Conservation (phyloP, 139 green algal genomes). For the Volvox africanus region DNA sequence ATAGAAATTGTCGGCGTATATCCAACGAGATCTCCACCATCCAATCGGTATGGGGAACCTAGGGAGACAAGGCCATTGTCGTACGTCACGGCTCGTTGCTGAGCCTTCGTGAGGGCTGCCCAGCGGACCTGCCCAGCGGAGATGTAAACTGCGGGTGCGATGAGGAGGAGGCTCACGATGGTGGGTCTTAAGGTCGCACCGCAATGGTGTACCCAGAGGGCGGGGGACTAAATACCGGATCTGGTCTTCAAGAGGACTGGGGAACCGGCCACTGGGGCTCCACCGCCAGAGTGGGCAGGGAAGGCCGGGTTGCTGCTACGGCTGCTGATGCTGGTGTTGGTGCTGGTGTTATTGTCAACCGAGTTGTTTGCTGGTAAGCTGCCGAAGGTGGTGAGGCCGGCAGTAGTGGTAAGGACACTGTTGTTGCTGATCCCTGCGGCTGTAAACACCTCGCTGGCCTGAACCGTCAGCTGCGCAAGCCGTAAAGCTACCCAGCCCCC, state of each 20-base stretch:
- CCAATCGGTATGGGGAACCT: neutral
- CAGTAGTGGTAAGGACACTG: neutral
- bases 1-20: too few species aligned
- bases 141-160: conserved; percentile 23
- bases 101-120: neutral
- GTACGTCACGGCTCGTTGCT: neutral
- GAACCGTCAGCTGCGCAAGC: neutral
- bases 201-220: too few species aligned
- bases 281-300: too few species aligned
- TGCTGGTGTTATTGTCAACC: too few species aligned
- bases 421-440: neutral
- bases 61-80: neutral
- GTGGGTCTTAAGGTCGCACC: too few species aligned
- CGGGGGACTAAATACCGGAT: too few species aligned
- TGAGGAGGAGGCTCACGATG: conserved; percentile 20
- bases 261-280: too few species aligned
- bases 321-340: neutral
- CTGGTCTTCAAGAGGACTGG: too few species aligned
- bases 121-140: conserved; percentile 28
- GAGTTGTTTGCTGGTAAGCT: neutral
- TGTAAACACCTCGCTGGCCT: too few species aligned
- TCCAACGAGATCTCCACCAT: neutral
- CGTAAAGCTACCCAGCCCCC: conserved; percentile 36
- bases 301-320: neutral
- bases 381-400: neutral